phyloP scores from a whole-genome alignment of 23 red algal genomes.

The Gracilaria vermiculophylla region DNA sequence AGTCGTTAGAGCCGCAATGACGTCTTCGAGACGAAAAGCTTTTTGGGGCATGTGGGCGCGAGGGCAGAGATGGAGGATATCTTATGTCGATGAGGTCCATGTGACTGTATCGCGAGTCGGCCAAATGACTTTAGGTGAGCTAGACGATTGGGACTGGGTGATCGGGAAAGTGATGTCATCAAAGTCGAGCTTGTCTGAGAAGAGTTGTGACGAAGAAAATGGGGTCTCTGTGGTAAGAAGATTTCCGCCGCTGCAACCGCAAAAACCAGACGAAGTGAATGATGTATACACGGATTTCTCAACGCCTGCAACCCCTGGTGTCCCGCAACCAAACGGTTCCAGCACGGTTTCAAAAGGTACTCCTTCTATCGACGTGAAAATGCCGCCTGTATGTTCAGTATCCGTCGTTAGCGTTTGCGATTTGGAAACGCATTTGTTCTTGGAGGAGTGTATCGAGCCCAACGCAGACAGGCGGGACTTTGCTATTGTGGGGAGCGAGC shows the following conservation, averaged over 20 bases:
- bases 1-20: conserved; percentile 4
- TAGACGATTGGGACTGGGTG: conserved; percentile 66
- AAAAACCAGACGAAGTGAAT: conserved; percentile 30
- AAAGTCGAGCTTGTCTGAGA: conserved; percentile 21
- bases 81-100: conserved; percentile 56
- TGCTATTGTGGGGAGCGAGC: conserved; percentile 20
- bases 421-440: conserved; percentile 35
- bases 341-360: neutral
- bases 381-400: conserved; percentile 42
- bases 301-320: conserved; percentile 57
- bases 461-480: conserved; percentile 33
- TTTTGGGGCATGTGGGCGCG: conserved; percentile 67
- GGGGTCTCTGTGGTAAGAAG: conserved; percentile 12
- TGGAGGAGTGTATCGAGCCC: conserved; percentile 11
- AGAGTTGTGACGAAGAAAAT: conserved; percentile 7
- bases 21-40: conserved; percentile 31
- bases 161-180: conserved; percentile 48
- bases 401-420: conserved; percentile 31
- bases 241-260: conserved; percentile 33
- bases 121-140: conserved; percentile 15
- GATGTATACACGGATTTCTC: conserved; percentile 50
- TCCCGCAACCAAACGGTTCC: neutral
- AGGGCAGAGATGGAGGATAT: conserved; percentile 59
- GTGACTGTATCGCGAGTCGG: conserved; percentile 44
- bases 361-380: conserved; percentile 36